Evolutionary conservation across 495 filamentous ascomycete genomes (phyloP), one percentile per base, ranked within the genome.

Genomic region (Penicillium argentinense): DNA sequence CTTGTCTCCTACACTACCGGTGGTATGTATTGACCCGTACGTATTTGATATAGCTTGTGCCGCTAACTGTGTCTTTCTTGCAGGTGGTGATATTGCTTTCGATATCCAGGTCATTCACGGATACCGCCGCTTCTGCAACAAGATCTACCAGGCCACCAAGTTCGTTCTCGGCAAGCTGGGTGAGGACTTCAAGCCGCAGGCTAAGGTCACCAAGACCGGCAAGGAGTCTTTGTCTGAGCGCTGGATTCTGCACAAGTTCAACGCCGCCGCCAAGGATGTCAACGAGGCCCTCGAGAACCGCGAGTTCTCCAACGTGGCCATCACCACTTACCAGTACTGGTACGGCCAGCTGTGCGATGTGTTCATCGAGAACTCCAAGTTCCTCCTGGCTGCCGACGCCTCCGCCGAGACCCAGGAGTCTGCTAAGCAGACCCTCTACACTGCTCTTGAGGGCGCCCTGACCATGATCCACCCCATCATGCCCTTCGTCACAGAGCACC

Each of bases 131-230:
- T 95, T 95, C 79, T 74, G 89, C 67, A 95, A 95, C 75, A 95
- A 95, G 76, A 87, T 95, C 53, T 95, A 89, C 72, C 87, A 92
- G 67, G 89, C 89, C 23, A 89, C 83, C 42, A 95, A 93, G 72
- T 95, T 83, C 58, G 87, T 90, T 7, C 75, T 93, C 47, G 86
- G 89, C 45, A 85, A 87, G 54, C 65, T 95, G 16, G 82, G 79
- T 5, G 75, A 82, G 11, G 83, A 84, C 60, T 93, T 88, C 61
- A 75, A 78, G 29, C 89, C 89, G 23, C 74, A 73, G 46, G 57
- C 74, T 24, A 74, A 73, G 7, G 62, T 61, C 21, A 61, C 67
- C 11, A 79, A 82, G 57, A 84, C 83, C 21, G 83, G 85, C 41
- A 74, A 80, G 27, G 82, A 88, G 55, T 83, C 81, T 17, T 75